Evolutionary conservation across 2,329 filamentous ascomycete genomes (phyloP), one percentile per base, ranked within the genome.

Genomic region (Emergomyces orientalis): DNA sequence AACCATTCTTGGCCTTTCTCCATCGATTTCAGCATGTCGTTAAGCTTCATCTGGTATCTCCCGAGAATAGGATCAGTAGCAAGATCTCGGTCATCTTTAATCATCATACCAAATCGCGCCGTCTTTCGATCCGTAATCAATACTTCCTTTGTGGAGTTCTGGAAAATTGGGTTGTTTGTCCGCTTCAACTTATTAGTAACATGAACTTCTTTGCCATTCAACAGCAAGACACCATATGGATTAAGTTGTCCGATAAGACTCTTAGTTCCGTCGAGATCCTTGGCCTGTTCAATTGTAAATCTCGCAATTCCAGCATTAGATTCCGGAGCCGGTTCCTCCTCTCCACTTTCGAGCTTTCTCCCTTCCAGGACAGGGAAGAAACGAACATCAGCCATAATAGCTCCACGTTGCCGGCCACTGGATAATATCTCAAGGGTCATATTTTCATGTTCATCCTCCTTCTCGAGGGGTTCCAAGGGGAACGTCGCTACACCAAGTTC

Each of bases 1-100:
- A 92, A 99, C 94, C 94, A 99, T 69, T 97, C 91, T 70, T 96
- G 90, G 51, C 94, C 93, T 76, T 96, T 94, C 56, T 87, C 87
- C 84, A 90, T 95, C 73, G 92, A 83, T 62, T 93, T 90, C 32
- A 97, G 79, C 84, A 99, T 89, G 70, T 97, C 93, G 66, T 96
- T 90, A 32, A 99, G 81, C 77, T 92, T 96, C 76, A 99, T 95
- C 74, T 97, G 91, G 74, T 97, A 97, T 32, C 87, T 92, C 64
- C 93, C 94, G 27, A 99, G 79, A 41, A 93, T 84, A 58, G 91
- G 91, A 74, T 99, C 93, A 17, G 86, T 81, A 8, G 86, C 80
- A 62, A 99, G 78, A 61, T 96, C 93, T 66, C 93, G 88, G 68
- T 97, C 93, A 72, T 99, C 94, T 78, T 97, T 99, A 82, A 99